A percentile compares a stretch with the other conserved stretches of the same genome.
Conservation (phyloP, 2,329 filamentous ascomycete genomes). For the Pochonia chlamydosporia region DNA sequence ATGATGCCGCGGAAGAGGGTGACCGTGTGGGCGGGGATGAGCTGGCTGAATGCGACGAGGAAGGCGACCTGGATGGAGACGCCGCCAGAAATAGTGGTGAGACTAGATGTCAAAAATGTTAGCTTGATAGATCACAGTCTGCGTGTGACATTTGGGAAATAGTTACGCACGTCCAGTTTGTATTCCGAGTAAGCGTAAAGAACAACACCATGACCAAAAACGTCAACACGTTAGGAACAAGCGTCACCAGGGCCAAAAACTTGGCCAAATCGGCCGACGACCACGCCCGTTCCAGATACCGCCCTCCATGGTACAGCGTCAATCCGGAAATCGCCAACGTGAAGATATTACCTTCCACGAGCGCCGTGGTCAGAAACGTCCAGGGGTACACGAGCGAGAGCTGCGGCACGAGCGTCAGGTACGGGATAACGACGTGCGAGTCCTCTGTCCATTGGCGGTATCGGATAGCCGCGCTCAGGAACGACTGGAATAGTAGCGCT, state of each 20-base stretch:
- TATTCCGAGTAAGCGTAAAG: constrained; percentile 62
- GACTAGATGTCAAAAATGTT: constrained; percentile 34
- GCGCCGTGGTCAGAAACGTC: constrained; percentile 79
- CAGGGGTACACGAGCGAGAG: constrained; percentile 84
- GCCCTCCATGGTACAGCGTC: constrained; percentile 84
- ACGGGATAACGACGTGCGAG: constrained; percentile 69
- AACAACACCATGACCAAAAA: constrained; percentile 70
- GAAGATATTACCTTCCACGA: constrained; percentile 91
- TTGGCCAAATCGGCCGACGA: constrained; percentile 87
- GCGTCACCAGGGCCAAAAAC: constrained; percentile 70
- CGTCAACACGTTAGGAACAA: constrained; percentile 74
- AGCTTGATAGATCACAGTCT: background rate
- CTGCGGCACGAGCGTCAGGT: constrained; percentile 80
- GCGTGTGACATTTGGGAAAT: background rate
- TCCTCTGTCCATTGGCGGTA: constrained; percentile 62
- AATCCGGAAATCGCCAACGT: constrained; percentile 71
- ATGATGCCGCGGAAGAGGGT: constrained; percentile 84
- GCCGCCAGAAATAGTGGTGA: constrained; percentile 81
- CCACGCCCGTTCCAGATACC: constrained; percentile 95
- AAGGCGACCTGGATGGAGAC: constrained; percentile 88
- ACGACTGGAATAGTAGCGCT: constrained; percentile 67
- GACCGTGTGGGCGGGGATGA: constrained; percentile 94
- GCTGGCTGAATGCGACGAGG: constrained; percentile 94
- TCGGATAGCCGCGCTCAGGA: constrained; percentile 75
- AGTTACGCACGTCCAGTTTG: constrained; percentile 61